Conservation (phyloP, 2,329 filamentous ascomycete genomes). For the Aspergillaceae sp. region DNA sequence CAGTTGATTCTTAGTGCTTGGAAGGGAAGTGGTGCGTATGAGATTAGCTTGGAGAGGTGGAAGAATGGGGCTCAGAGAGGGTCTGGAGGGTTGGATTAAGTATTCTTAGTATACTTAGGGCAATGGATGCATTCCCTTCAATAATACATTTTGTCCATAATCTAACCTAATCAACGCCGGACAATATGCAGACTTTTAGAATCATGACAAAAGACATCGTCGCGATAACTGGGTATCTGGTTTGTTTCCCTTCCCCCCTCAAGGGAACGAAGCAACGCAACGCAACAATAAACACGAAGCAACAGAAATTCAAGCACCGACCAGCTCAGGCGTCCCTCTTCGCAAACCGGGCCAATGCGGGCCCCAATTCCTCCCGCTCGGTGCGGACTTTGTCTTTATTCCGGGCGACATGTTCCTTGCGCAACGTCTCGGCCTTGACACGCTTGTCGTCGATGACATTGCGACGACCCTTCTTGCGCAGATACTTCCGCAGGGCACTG, state of each 20-base stretch:
- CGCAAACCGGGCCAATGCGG: slow-evolving; percentile 77
- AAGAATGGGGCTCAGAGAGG: slow-evolving; percentile 31
- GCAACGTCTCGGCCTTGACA: slow-evolving; percentile 73
- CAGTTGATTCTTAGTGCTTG: slow-evolving; percentile 84
- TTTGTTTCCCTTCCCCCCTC: slow-evolving; percentile 2
- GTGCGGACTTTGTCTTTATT: slow-evolving; percentile 58
- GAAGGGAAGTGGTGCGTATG: slow-evolving; percentile 73
- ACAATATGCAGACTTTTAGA: slow-evolving; percentile 1
- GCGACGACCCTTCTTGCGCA: slow-evolving; percentile 84
- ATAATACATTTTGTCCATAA: not conserved
- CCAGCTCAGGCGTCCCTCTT: slow-evolving; percentile 45
- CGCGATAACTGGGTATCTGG: slow-evolving; percentile 10
- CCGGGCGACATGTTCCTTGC: slow-evolving; percentile 58
- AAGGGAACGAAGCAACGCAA: slow-evolving; percentile 3
- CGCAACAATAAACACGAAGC: slow-evolving; percentile 1
- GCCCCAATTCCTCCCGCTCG: slow-evolving; percentile 69
- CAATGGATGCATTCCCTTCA: not conserved
- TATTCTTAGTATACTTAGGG: slow-evolving; percentile 3
- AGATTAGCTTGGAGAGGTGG: slow-evolving; percentile 37
- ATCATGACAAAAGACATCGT: not conserved
- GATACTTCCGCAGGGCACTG: slow-evolving; percentile 73
- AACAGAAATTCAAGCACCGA: slow-evolving; percentile 4
- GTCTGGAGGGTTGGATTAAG: slow-evolving; percentile 26
- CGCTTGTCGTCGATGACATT: slow-evolving; percentile 96
- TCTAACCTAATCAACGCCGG: not conserved